These are phyloP conservation scores for Picea mariana DNA, from an alignment of 83 land plant species.

Conservation along the genomic window DNA sequence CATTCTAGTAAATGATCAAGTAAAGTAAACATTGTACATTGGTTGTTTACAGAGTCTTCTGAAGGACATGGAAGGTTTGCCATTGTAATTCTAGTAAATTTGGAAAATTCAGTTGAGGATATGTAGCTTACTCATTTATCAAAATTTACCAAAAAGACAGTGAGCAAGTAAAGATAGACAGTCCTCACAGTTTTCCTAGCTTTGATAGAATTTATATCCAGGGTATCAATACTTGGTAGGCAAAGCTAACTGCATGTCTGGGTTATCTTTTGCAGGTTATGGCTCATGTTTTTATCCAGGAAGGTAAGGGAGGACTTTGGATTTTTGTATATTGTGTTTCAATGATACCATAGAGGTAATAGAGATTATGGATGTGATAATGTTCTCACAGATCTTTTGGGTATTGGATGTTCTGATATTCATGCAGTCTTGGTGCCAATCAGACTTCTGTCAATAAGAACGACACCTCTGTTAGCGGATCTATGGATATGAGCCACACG, in stretches of 20 bases:
- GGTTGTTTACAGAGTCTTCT: neutral
- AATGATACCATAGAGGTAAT: neutral
- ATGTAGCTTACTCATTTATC: neutral
- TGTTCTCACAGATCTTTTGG: too few species aligned
- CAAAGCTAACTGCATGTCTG: neutral
- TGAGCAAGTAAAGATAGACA: too few species aligned
- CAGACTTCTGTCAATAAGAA: too few species aligned
- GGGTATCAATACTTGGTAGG: neutral
- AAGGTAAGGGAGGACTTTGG: neutral
- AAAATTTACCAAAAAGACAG: too few species aligned
- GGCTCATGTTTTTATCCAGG: conserved; percentile 14
- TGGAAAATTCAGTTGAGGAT: neutral
- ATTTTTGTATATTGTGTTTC: neutral
- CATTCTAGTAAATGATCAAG: neutral
- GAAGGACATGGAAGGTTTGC: neutral
- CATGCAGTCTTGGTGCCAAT: too few species aligned
- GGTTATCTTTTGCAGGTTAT: neutral
- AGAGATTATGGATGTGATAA: too few species aligned
- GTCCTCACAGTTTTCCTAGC: too few species aligned
- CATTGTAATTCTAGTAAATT: neutral
- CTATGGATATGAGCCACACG: too few species aligned
- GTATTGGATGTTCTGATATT: too few species aligned
- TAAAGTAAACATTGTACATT: neutral
- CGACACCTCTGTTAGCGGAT: too few species aligned
- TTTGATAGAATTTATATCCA: neutral